Percentiles rank a stretch among this genome's conserved stretches.
These are phyloP conservation scores for Crucihimalaya himalaica DNA, from an alignment of 345 rosid genomes.

Conservation along the genomic window DNA sequence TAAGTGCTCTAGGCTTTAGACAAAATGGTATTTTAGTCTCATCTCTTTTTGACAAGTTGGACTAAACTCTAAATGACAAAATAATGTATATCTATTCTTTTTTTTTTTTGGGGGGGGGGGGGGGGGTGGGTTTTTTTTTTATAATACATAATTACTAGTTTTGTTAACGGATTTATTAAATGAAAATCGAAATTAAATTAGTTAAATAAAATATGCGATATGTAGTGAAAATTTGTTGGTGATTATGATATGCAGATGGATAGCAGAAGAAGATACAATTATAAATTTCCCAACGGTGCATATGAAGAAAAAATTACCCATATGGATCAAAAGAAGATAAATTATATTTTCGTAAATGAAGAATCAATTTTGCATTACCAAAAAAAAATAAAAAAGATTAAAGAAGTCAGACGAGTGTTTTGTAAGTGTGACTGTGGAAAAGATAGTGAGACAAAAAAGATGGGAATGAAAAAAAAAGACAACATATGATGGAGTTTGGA, in stretches of 20 bases:
- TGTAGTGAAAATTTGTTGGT: background rate
- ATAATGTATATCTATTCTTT: background rate
- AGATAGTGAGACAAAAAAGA: constrained; percentile 23
- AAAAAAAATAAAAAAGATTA: constrained; percentile 26
- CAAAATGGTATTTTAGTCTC: constrained; percentile 16
- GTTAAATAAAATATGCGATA: too few species aligned
- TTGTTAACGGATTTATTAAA: too few species aligned
- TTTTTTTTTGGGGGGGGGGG: background rate
- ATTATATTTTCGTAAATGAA: background rate
- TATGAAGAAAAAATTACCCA: constrained; percentile 83
- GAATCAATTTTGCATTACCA: constrained; percentile 15
- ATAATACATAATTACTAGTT: too few species aligned
- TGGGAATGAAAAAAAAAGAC: background rate
- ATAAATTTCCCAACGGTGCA: constrained; percentile 90
- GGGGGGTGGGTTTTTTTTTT: too few species aligned
- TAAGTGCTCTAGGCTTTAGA: constrained; percentile 29
- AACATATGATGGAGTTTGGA: constrained; percentile 24
- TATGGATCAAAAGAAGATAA: constrained; percentile 73
- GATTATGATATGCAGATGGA: constrained; percentile 62
- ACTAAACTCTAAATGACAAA: background rate
- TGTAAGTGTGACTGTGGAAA: constrained; percentile 19
- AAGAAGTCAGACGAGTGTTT: constrained; percentile 28
- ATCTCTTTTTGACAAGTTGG: constrained; percentile 32
- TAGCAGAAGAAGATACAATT: constrained; percentile 78
- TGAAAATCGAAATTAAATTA: too few species aligned